Evolutionary conservation across 345 rosid genomes (phyloP), one percentile per base, ranked within the genome.

Genomic region (Moricandia moricandioides): DNA sequence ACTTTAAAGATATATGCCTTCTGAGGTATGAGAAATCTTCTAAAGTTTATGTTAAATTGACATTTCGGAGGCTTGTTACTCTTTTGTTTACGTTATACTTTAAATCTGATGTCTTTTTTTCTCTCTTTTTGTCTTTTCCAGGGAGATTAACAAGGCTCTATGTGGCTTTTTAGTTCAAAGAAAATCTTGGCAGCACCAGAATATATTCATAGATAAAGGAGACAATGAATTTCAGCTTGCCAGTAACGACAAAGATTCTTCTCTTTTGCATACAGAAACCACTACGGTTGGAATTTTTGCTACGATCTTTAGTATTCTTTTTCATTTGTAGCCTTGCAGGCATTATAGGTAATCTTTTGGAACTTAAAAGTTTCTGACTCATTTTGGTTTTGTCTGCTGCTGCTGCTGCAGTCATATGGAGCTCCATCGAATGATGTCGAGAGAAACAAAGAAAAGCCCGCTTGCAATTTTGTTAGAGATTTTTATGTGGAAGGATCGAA

Each of bases 141-240:
- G 98, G 91, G 99, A 95, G 80, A 80, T 77, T 51, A 92, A 89
- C 58, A 95, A 95, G 80, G 98, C 99, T 51, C 84, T 90, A 65
- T 92, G 98, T 82, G 99, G 99, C 70, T 92, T 92, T 83, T 71
- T 64, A 77, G 82, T 83, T 75, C 85, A 73, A 72, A 82, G 85
- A 61, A 88, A 83, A 62, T 71, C 67, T 69, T 57, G 75, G 55
- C 81, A 82, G 63, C 76, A 72, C 68, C 74, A 72, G 79, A 81
- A 65, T 47, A 37, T 74, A n/a, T 74, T 75, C 70, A 81, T 31
- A 72, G 82, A 81, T 18, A 63, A 52, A 56, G 79, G 18, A 47
- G 65, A 45, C 61, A 43, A 64, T 64, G 80, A 80, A 65, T 56
- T 72, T 61, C 74, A 49, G 66, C 70, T 71, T 76, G 77, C 75